Conservation (phyloP, 139 green algal genomes). For the Yamagishiella unicocca region DNA sequence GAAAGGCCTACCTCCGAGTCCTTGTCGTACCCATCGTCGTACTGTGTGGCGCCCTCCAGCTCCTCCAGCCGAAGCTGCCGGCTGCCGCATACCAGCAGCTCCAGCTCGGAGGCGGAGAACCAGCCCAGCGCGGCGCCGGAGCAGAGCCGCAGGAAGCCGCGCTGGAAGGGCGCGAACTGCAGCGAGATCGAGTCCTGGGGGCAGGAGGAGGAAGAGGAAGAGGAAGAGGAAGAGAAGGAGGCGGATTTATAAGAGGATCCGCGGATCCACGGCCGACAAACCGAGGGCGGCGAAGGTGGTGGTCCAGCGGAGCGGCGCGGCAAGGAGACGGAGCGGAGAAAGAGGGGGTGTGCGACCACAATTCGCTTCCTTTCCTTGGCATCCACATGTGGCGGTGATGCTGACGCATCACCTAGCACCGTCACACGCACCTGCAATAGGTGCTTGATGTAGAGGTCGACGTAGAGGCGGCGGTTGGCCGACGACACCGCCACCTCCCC, state of each 20-base stretch:
- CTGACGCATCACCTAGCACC: no score
- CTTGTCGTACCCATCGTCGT: constrained; percentile 80
- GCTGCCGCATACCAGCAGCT: constrained; percentile 84
- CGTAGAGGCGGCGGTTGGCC: constrained; percentile 78
- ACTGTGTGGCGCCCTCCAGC: constrained; percentile 74
- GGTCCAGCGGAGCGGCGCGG: no score
- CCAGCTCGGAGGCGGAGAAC: constrained; percentile 80
- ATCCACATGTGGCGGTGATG: no score
- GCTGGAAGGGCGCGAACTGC: constrained; percentile 80
- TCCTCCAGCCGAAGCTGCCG: constrained; percentile 75
- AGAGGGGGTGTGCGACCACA: no score
- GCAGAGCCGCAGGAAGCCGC: constrained; percentile 78
- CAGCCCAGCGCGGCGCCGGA: constrained; percentile 62
- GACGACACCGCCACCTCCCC: constrained; percentile 67
- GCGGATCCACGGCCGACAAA: no score
- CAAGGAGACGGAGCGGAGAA: neutral
- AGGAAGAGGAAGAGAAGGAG: neutral
- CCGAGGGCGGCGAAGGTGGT: no score
- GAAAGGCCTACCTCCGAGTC: constrained; percentile 50
- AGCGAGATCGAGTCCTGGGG: constrained; percentile 56
- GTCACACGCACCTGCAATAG: constrained; percentile 53
- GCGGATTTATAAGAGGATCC: no score
- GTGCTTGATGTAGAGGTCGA: constrained; percentile 65
- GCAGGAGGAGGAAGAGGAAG: neutral
- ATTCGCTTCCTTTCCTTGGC: no score